phyloP scores from a whole-genome alignment of 805 yeast species.

The Hanseniaspora nectarophila region DNA sequence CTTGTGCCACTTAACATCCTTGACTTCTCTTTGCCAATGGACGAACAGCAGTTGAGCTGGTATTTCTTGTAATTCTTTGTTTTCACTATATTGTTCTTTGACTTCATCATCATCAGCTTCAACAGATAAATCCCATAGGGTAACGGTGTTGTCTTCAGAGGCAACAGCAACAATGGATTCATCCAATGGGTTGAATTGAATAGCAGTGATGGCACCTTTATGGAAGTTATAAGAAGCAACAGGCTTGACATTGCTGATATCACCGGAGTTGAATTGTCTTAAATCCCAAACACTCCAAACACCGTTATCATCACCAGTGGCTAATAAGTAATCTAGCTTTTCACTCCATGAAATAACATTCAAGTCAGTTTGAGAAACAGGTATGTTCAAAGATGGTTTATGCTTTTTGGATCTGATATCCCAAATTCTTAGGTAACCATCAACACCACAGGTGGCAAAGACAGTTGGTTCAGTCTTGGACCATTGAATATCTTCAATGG shows the following conservation, averaged over 20 bases:
- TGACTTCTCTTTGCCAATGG: constrained; percentile 96
- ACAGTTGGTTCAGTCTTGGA: constrained; percentile 84
- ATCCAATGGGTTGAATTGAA: constrained; percentile 87
- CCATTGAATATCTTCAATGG: constrained; percentile 97
- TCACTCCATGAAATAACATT: constrained; percentile 94
- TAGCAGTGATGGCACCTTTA: constrained; percentile 82
- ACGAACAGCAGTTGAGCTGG: constrained; percentile 94
- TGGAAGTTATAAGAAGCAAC: constrained; percentile 95
- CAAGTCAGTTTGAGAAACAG: constrained; percentile 71
- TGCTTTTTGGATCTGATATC: constrained; percentile 89
- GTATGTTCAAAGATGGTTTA: constrained; percentile 75
- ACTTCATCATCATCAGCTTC: constrained; percentile 98
- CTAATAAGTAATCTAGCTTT: constrained; percentile 73
- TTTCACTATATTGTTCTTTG: constrained; percentile 66
- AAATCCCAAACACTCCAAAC: constrained; percentile 97
- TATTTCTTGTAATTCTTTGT: constrained; percentile 69
- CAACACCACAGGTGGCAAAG: constrained; percentile 88
- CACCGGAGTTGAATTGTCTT: constrained; percentile 58
- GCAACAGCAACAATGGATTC: constrained; percentile 93
- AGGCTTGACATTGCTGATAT: constrained; percentile 41
- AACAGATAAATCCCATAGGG: constrained; percentile 95
- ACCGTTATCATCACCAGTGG: constrained; percentile 96
- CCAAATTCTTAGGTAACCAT: constrained; percentile 89
- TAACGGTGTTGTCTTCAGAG: constrained; percentile 92
- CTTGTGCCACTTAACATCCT: constrained; percentile 95